Conservation (phyloP, 345 rosid genomes). For the Hirschfeldia incana region DNA sequence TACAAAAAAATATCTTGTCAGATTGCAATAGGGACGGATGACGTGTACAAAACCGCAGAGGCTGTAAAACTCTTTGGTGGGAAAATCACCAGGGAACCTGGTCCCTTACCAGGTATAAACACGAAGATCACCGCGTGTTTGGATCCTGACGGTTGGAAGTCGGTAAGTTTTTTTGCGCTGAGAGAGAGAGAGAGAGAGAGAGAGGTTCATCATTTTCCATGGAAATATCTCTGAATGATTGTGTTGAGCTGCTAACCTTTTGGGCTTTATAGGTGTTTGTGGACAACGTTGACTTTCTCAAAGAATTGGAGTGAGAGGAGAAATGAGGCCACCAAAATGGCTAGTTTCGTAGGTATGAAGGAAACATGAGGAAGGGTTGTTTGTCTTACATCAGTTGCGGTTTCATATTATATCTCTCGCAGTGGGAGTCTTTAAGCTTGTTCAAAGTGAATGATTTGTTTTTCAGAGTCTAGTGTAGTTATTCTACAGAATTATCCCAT, state of each 20-base stretch:
- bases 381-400: conserved; percentile 19
- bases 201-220: conserved; percentile 2
- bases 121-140: conserved; percentile 96
- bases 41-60: conserved; percentile 91
- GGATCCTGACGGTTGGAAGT: conserved; percentile 98
- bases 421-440: not conserved
- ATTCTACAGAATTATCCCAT: not conserved
- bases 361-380: not conserved
- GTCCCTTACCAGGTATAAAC: conserved; percentile 92
- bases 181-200: not conserved
- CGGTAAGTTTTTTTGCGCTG: conserved; percentile 55
- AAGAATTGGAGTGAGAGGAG: conserved; percentile 78
- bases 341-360: conserved; percentile 3
- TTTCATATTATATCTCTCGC: not conserved
- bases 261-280: conserved; percentile 68
- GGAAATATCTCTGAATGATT: not conserved
- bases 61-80: conserved; percentile 84
- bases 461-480: conserved; percentile 22
- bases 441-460: conserved; percentile 25
- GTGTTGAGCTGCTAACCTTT: conserved; percentile 5
- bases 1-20: conserved; percentile 17
- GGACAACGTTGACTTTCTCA: conserved; percentile 82
- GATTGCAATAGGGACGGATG: conserved; percentile 97
- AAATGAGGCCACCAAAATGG: conserved; percentile 23
- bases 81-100: conserved; percentile 88